Percentiles rank a stretch among this genome's conserved stretches.
Evolutionary conservation across 805 yeast species (phyloP).

Genomic region (Kluyveromyces dobzhanskii): DNA sequence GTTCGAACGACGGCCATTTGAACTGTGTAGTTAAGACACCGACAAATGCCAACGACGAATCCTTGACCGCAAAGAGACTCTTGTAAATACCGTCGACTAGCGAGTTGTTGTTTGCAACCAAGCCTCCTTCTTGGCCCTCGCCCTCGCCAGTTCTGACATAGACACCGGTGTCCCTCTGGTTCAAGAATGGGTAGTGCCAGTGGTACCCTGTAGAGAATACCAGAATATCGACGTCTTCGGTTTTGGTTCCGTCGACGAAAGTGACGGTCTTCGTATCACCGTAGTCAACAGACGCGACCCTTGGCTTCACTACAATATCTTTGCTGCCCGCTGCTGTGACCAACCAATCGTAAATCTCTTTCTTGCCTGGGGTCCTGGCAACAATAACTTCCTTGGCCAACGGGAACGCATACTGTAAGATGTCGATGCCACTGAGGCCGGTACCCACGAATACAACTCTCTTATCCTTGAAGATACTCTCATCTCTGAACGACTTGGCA

Average conservation of each 20-base stretch:
- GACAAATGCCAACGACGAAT: conserved; percentile 38
- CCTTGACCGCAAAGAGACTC: conserved; percentile 36
- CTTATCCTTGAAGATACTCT: conserved; percentile 22
- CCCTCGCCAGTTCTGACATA: conserved; percentile 4
- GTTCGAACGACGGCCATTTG: conserved; percentile 43
- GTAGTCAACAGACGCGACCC: conserved; percentile 24
- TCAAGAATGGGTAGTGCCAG: conserved; percentile 16
- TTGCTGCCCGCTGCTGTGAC: conserved; percentile 32
- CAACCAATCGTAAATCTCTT: conserved; percentile 35
- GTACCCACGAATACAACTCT: conserved; percentile 34
- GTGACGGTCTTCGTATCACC: conserved; percentile 22
- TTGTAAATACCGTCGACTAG: conserved; percentile 35
- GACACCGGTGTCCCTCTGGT: conserved; percentile 7
- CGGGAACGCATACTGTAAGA: conserved; percentile 34
- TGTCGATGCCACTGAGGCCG: conserved; percentile 32
- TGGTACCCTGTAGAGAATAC: conserved; percentile 43
- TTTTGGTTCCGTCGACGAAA: conserved; percentile 29
- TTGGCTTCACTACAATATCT: conserved; percentile 30
- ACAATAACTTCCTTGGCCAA: conserved; percentile 42
- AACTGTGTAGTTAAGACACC: conserved; percentile 36
- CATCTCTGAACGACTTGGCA: conserved; percentile 16
- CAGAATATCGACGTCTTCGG: conserved; percentile 17
- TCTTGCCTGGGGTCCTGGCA: conserved; percentile 62
- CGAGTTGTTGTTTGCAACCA: conserved; percentile 10
- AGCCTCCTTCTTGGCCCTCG: background rate